Conservation (phyloP, 2,329 filamentous ascomycete species). For the Penicillium corylophilum region DNA sequence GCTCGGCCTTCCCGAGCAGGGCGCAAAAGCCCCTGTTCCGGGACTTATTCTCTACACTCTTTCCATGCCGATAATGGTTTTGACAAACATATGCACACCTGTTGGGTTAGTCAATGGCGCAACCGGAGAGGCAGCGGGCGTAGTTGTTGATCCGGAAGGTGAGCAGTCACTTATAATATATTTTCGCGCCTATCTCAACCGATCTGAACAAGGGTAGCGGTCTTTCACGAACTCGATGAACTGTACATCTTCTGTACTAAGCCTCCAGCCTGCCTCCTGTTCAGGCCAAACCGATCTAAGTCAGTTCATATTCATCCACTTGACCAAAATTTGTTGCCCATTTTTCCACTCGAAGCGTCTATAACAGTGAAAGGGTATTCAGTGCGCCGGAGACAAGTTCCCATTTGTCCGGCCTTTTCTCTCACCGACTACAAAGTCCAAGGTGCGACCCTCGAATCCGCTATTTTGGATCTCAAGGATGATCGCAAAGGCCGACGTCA, state of each 20-base stretch:
- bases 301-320: neutral
- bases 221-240: neutral
- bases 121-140: neutral
- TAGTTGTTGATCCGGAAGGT: conserved; percentile 1
- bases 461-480: conserved; percentile 7
- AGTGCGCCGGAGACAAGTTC: conserved; percentile 6
- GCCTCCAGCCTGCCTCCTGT: neutral
- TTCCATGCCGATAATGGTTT: conserved; percentile 2
- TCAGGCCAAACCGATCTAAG: neutral
- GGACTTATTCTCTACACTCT: conserved; percentile 1
- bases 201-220: neutral
- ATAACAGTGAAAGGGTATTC: conserved; percentile 6
- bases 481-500: conserved; percentile 6
- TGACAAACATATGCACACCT: conserved; percentile 4
- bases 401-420: conserved; percentile 6
- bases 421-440: conserved; percentile 10
- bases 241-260: neutral
- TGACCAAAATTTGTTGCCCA: neutral
- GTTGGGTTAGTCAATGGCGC: conserved; percentile 4
- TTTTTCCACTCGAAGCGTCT: neutral
- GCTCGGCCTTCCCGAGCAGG: neutral
- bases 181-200: neutral
- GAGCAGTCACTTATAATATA: neutral
- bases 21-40: neutral
- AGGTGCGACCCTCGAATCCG: conserved; percentile 3